Percentiles rank a stretch among this genome's conserved stretches.
Conservation (phyloP, 2,329 filamentous ascomycete species). For the Sporothrix phasma region DNA sequence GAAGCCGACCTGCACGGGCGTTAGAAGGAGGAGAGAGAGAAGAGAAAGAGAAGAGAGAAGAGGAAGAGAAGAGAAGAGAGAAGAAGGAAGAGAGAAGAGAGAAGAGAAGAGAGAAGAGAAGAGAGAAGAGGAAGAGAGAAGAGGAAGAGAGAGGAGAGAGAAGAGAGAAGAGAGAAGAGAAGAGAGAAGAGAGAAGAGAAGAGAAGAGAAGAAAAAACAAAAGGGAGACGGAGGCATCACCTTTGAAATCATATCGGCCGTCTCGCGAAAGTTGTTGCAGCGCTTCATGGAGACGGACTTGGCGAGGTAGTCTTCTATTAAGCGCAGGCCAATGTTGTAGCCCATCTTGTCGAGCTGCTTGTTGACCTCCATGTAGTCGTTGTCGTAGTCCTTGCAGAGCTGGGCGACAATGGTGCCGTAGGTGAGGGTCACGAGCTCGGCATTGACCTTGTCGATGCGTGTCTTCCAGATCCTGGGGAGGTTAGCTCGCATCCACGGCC, state of each 20-base stretch:
- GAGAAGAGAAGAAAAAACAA: neutral
- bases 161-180: neutral
- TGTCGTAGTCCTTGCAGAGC: slow-evolving; percentile 91
- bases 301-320: slow-evolving; percentile 96
- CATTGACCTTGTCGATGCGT: slow-evolving; percentile 94
- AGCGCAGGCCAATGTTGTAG: slow-evolving; percentile 89
- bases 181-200: neutral
- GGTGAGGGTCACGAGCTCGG: slow-evolving; percentile 91
- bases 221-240: slow-evolving; percentile 33
- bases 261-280: slow-evolving; percentile 89
- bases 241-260: slow-evolving; percentile 88
- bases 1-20: slow-evolving; percentile 66
- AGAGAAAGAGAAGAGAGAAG: neutral
- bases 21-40: too few species aligned
- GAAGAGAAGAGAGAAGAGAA: neutral
- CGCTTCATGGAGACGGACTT: slow-evolving; percentile 84
- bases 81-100: too few species aligned
- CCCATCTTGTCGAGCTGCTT: slow-evolving; percentile 98
- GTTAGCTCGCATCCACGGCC: slow-evolving; percentile 1
- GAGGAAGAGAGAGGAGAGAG: neutral
- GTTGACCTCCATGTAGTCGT: slow-evolving; percentile 91
- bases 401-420: slow-evolving; percentile 97
- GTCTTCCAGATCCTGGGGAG: slow-evolving; percentile 77
- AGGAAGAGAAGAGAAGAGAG: neutral
- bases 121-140: neutral